These are phyloP conservation scores for Dioscorea alata DNA, from an alignment of 106 monocot genomes.

Conservation along the genomic window DNA sequence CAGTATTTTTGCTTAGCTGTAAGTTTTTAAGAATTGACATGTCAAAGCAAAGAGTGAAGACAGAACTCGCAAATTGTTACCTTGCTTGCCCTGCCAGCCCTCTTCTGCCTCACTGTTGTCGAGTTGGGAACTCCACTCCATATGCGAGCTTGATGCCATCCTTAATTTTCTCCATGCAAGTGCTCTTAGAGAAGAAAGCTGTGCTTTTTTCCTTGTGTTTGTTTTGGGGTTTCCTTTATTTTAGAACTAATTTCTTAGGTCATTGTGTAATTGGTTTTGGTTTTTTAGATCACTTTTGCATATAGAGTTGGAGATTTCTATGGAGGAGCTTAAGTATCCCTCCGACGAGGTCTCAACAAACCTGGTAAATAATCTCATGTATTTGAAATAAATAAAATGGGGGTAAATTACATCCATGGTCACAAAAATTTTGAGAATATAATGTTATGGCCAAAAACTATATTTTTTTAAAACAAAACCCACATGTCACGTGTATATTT, in stretches of 20 bases:
- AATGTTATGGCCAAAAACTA: no score
- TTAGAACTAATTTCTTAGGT: background rate
- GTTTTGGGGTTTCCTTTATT: background rate
- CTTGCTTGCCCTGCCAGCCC: conserved; percentile 37
- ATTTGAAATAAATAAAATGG: no score
- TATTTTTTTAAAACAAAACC: no score
- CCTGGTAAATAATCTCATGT: no score
- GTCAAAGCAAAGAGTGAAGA: conserved; percentile 40
- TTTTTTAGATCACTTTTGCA: conserved; percentile 80
- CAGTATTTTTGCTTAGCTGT: no score
- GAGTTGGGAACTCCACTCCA: conserved; percentile 62
- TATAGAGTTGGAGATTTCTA: conserved; percentile 68
- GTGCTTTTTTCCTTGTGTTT: no score
- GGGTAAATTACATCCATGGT: no score
- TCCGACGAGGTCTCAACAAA: no score
- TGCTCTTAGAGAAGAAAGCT: no score
- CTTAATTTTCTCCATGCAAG: conserved; percentile 63
- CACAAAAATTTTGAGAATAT: no score
- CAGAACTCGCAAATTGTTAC: conserved; percentile 33
- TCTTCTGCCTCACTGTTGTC: conserved; percentile 41
- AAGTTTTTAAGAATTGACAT: no score
- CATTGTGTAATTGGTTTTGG: conserved; percentile 19
- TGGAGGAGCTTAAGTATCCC: conserved; percentile 97
- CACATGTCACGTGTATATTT: no score
- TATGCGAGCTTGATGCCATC: conserved; percentile 82